A percentile compares a stretch with the other conserved stretches of the same genome.
Evolutionary conservation across 495 filamentous ascomycete species (phyloP).

Genomic region (Penicillium nucicola): DNA sequence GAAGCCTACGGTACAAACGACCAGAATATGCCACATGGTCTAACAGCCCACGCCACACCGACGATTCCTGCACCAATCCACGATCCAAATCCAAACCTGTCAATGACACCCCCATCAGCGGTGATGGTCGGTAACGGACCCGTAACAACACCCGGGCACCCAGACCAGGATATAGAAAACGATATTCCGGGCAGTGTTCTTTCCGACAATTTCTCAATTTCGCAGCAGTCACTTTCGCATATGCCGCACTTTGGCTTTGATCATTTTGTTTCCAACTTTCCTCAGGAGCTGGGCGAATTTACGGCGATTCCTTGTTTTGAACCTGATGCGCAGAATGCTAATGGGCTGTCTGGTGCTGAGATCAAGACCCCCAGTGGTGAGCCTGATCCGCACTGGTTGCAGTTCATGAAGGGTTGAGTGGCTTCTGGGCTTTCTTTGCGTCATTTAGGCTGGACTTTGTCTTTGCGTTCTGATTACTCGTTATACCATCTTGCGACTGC

Average conservation of each 20-base stretch:
- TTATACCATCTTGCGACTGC: slow-evolving; percentile 10
- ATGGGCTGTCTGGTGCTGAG: slow-evolving; percentile 16
- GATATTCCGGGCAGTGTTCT: slow-evolving; percentile 23
- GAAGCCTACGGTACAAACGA: slow-evolving; percentile 16
- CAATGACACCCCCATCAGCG: slow-evolving; percentile 15
- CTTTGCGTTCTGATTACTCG: neutral
- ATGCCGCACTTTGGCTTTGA: slow-evolving; percentile 43
- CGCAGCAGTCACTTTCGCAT: slow-evolving; percentile 31
- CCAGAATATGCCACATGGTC: slow-evolving; percentile 13
- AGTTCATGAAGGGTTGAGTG: slow-evolving; percentile 36
- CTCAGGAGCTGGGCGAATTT: slow-evolving; percentile 46
- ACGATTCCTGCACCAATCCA: slow-evolving; percentile 5
- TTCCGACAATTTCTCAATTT: slow-evolving; percentile 29
- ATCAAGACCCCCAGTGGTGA: slow-evolving; percentile 22
- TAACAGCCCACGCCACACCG: slow-evolving; percentile 9
- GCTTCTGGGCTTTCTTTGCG: slow-evolving; percentile 1
- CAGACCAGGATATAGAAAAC: slow-evolving; percentile 15
- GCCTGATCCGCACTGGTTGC: slow-evolving; percentile 36
- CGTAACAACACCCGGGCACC: slow-evolving; percentile 6
- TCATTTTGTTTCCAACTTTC: slow-evolving; percentile 46
- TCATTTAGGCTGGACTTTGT: neutral
- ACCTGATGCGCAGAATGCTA: slow-evolving; percentile 29
- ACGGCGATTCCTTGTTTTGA: slow-evolving; percentile 48
- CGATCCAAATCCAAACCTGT: slow-evolving; percentile 1
- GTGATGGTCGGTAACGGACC: slow-evolving; percentile 11